phyloP scores from a whole-genome alignment of 169 alveolate genomes.

The Cryptosporidium andersoni region DNA sequence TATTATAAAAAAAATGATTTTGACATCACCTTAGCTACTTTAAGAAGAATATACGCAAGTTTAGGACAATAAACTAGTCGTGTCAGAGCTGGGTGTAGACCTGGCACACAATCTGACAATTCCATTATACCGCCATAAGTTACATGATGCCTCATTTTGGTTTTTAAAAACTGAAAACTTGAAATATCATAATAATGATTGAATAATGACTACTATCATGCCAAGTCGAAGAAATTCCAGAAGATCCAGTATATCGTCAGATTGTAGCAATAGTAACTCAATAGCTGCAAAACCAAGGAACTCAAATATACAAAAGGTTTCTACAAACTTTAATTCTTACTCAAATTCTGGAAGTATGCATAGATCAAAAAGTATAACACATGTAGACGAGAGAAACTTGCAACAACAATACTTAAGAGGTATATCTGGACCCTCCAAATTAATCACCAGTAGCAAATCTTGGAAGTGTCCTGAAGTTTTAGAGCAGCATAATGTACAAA shows the following conservation, averaged over 20 bases:
- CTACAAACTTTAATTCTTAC: not conserved
- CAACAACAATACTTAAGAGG: too few species aligned
- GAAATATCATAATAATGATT: not conserved
- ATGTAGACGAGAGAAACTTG: too few species aligned
- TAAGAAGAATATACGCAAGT: not conserved
- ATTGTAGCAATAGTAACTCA: constrained; percentile 14
- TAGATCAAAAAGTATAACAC: too few species aligned
- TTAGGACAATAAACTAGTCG: not conserved
- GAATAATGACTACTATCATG: constrained; percentile 35
- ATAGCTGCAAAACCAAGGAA: constrained; percentile 39
- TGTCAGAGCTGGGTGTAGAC: not conserved
- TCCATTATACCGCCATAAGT: too few species aligned
- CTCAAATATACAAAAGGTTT: constrained; percentile 53
- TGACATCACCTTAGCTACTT: not conserved
- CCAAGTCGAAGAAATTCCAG: constrained; percentile 55
- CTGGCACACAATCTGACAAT: constrained; percentile 45
- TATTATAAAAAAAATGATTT: not conserved
- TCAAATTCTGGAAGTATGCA: too few species aligned
- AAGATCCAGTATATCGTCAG: constrained; percentile 50
- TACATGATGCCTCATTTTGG: too few species aligned
- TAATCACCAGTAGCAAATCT: constrained; percentile 14
- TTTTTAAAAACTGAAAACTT: not conserved
- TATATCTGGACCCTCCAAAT: not conserved
- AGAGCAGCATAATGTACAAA: constrained; percentile 11
- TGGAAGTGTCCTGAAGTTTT: constrained; percentile 5